A percentile compares a stretch with the other conserved stretches of the same genome.
Conservation (phyloP, 495 filamentous ascomycete species). For the Aspergillus leporis region DNA sequence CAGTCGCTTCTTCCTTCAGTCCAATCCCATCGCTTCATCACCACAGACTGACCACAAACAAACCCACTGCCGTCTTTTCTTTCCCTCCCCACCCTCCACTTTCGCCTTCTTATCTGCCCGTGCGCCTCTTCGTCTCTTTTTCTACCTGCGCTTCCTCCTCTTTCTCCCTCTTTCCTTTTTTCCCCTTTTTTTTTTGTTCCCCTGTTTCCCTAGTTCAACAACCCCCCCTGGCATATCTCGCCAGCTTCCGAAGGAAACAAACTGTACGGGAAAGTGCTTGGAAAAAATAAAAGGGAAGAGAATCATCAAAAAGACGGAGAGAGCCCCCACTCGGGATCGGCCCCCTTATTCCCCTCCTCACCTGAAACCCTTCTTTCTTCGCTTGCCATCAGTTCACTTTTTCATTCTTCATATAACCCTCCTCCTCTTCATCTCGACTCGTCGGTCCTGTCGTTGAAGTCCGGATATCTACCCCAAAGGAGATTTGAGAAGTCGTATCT, state of each 20-base stretch:
- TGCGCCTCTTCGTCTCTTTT: conserved; percentile 9
- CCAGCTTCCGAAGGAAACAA: not conserved
- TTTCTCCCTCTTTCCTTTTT: conserved; percentile 14
- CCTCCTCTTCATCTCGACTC: conserved; percentile 10
- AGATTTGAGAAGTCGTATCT: conserved; percentile 12
- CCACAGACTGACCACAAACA: conserved; percentile 15
- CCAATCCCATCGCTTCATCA: conserved; percentile 23
- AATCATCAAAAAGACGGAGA: not conserved
- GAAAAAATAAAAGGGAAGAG: not conserved
- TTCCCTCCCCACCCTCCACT: conserved; percentile 15
- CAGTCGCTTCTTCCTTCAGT: conserved; percentile 26
- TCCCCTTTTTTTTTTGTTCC: too few species aligned
- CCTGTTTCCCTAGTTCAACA: conserved; percentile 7
- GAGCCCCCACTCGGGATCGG: conserved; percentile 6
- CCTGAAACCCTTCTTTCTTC: conserved; percentile 12
- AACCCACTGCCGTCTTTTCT: conserved; percentile 18
- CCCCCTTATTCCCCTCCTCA: conserved; percentile 10
- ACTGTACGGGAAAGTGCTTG: not conserved
- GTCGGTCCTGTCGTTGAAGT: conserved; percentile 13
- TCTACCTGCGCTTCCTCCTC: conserved; percentile 20
- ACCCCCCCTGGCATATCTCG: conserved; percentile 4
- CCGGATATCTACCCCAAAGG: conserved; percentile 17
- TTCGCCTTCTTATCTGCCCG: conserved; percentile 18
- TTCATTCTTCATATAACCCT: not conserved
- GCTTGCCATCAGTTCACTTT: not conserved